A percentile compares a stretch with the other conserved stretches of the same genome.
phyloP scores from a whole-genome alignment of 2,329 filamentous ascomycete genomes.

The Colletotrichum brevisporum region DNA sequence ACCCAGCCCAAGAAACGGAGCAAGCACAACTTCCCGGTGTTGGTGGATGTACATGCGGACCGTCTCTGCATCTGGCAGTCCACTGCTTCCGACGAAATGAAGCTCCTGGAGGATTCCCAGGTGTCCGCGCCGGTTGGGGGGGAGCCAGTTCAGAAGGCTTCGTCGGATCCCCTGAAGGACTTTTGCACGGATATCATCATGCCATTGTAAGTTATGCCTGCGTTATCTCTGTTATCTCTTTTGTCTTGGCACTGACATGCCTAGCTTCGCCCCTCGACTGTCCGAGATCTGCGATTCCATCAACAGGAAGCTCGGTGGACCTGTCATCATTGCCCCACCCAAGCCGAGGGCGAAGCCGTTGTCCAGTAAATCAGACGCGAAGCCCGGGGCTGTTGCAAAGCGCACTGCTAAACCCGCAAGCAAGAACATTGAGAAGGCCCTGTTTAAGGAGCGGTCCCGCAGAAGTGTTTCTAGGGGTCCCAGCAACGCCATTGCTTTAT shows the following conservation, averaged over 20 bases:
- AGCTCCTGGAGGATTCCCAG: constrained; percentile 65
- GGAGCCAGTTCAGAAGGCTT: constrained; percentile 56
- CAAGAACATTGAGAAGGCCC: constrained; percentile 73
- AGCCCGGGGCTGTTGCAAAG: constrained; percentile 67
- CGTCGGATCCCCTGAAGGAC: constrained; percentile 76
- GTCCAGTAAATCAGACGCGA: constrained; percentile 53
- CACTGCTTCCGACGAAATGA: constrained; percentile 73
- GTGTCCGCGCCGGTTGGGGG: constrained; percentile 49
- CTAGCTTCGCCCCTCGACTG: constrained; percentile 81
- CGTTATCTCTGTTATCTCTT: no score
- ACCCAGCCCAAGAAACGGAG: constrained; percentile 67
- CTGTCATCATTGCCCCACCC: constrained; percentile 69
- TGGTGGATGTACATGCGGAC: constrained; percentile 82
- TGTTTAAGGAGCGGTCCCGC: constrained; percentile 70
- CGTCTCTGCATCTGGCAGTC: constrained; percentile 89
- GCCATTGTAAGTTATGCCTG: constrained; percentile 73
- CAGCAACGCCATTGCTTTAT: constrained; percentile 71
- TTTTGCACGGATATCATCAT: constrained; percentile 87
- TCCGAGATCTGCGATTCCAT: constrained; percentile 79
- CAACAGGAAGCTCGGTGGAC: constrained; percentile 83
- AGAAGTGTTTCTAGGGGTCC: constrained; percentile 71
- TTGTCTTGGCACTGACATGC: constrained; percentile 51
- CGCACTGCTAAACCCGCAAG: constrained; percentile 56
- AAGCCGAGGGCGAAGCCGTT: constrained; percentile 65
- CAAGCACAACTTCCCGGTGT: constrained; percentile 74